These are phyloP conservation scores for Wallacemonas sp. DNA, from an alignment of 208 protist species.

Conservation along the genomic window DNA sequence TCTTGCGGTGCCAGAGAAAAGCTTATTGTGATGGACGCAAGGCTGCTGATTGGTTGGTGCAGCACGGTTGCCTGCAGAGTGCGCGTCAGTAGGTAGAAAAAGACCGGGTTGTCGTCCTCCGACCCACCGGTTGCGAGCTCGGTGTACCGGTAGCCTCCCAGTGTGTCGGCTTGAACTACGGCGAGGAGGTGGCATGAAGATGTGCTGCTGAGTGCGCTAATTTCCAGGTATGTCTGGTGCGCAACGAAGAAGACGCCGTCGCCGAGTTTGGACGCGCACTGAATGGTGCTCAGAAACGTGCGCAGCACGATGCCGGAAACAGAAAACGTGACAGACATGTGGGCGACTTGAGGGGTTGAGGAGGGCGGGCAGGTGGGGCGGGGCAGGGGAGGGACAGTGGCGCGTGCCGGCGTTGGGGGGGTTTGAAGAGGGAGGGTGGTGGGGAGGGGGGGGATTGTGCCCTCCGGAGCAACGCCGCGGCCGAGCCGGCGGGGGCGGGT, in stretches of 20 bases:
- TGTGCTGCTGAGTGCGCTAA: constrained; percentile 7
- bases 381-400: neutral
- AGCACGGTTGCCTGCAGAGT: constrained; percentile 9
- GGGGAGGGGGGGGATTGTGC: no score
- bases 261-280: constrained; percentile 12
- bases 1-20: constrained; percentile 7
- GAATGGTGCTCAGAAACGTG: constrained; percentile 4
- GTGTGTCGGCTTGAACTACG: neutral
- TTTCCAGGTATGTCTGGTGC: constrained; percentile 7
- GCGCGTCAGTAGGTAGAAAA: constrained; percentile 11
- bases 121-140: neutral
- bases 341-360: neutral
- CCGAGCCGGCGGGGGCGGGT: no score
- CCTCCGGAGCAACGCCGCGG: no score
- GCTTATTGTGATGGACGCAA: constrained; percentile 4
- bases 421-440: neutral
- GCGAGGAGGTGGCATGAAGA: constrained; percentile 10
- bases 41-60: neutral
- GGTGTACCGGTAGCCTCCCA: constrained; percentile 10
- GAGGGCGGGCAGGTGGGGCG: neutral
- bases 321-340: constrained; percentile 16
- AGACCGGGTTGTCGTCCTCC: neutral
- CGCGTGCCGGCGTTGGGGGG: neutral
- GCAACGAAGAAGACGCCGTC: constrained; percentile 15
- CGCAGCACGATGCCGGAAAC: neutral